Evolutionary conservation across 2,329 filamentous ascomycete species (phyloP).

Genomic region (Colletotrichum sansevieriae): DNA sequence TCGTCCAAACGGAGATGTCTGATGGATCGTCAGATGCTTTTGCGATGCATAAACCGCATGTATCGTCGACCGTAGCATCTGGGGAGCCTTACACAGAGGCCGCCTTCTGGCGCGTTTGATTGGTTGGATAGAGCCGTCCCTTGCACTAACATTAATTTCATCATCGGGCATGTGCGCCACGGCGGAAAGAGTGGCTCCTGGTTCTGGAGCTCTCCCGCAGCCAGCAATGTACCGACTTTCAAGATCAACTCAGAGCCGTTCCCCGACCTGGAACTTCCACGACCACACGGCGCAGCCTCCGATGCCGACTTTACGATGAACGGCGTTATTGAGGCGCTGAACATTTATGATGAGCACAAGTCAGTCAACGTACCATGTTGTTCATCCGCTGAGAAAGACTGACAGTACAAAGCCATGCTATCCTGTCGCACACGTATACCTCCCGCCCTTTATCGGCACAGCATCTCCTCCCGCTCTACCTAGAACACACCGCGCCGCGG

Average conservation of each 20-base stretch:
- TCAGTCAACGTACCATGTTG: conserved; percentile 56
- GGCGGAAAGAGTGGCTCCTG: conserved; percentile 30
- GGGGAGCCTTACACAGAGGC: conserved; percentile 23
- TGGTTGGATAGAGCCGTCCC: conserved; percentile 24
- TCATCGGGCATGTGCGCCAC: conserved; percentile 46
- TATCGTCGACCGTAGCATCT: neutral
- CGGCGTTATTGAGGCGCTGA: conserved; percentile 92
- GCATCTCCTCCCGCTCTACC: conserved; percentile 86
- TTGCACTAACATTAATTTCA: conserved; percentile 46
- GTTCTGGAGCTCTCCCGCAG: conserved; percentile 35
- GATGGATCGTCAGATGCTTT: conserved; percentile 9
- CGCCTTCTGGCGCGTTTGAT: conserved; percentile 20
- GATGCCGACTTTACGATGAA: conserved; percentile 70
- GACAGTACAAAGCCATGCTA: conserved; percentile 72
- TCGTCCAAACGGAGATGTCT: neutral
- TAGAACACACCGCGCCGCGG: conserved; percentile 82
- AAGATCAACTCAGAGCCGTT: conserved; percentile 18
- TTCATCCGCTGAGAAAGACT: conserved; percentile 42
- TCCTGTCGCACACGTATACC: conserved; percentile 91
- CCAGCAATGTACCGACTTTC: conserved; percentile 25
- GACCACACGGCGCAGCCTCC: conserved; percentile 47
- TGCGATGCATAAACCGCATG: conserved; percentile 2
- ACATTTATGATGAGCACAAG: conserved; percentile 98
- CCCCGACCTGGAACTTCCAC: conserved; percentile 43
- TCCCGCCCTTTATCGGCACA: conserved; percentile 82